Evolutionary conservation across 1,284 basidiomycete species (phyloP), one percentile per base, ranked within the genome.

Genomic region (Stygiomarasmius scandens): DNA sequence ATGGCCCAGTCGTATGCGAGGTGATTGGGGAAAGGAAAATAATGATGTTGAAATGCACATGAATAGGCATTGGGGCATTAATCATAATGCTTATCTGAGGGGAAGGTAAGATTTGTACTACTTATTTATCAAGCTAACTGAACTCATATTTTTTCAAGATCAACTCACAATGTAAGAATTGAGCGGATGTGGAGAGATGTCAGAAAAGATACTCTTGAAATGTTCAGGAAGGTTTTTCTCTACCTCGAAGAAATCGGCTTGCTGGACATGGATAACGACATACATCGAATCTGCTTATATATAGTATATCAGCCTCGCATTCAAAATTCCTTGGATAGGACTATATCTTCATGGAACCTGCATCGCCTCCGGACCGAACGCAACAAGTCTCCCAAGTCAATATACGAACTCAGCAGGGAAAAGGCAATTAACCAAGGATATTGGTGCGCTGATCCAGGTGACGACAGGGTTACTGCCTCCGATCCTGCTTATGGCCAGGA

Each of bases 21-120:
- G 66, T 11, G 70, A 73, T 38, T 65, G 65, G 52, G 69, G 71
- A 1, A 62, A 53, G 19, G 69, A 73, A 59, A 73, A 72, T 46
- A 43, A 69, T 5, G 51, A 51, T 8, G 66, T 73, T 8, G 69
- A 67, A 23, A 29, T 27, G 1, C 41, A 27, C 2, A 70, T 72
- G 67, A 56, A 59, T 10, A 16, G 9, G 47, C 36, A 54, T 22
- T 49, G 58, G 60, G 63, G 63, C 8, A 29, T 53, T 16, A 3
- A 48, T 22, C 58, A 62, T 58, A 20, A 27, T 1, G 55, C 61
- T n/a, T 62, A 62, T 50, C 22, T 62, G 1, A 3, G 55, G 0
- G 61, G 61, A 20, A 27, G 55, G 58, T 55, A 29, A 14, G 55
- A 32, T n/a, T 59, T n/a, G 16, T 12, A 27, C 24, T 19, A 23